Percentiles rank a stretch among this genome's conserved stretches.
phyloP scores from a whole-genome alignment of 75 land plant genomes.

The Cupressus sempervirens region DNA sequence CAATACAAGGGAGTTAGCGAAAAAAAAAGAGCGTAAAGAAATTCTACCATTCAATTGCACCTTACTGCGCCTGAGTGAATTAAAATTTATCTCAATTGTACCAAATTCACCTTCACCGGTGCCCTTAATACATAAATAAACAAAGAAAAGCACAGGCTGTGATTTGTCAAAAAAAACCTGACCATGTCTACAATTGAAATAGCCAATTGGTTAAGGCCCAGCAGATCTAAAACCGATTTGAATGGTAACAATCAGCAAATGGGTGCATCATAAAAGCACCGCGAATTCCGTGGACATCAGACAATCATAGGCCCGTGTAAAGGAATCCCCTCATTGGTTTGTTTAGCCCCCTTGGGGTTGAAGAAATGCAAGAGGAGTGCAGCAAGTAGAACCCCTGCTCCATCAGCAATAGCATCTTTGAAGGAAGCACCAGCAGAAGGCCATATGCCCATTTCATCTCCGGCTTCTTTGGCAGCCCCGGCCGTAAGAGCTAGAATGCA shows the following conservation, averaged over 20 bases:
- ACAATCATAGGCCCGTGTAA: not conserved
- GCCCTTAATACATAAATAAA: not conserved
- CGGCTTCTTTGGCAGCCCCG: slow-evolving; percentile 70
- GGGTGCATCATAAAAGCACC: not conserved
- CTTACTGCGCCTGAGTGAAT: not conserved
- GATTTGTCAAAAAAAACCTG: too few relatives aligned
- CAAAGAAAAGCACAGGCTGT: not conserved
- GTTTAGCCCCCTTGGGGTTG: not conserved
- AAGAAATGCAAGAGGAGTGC: slow-evolving; percentile 11
- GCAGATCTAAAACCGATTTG: not conserved
- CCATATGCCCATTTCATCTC: slow-evolving; percentile 49
- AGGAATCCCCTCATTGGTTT: not conserved
- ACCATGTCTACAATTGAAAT: not conserved
- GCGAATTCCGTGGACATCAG: not conserved
- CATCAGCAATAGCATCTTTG: slow-evolving; percentile 63
- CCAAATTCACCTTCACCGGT: not conserved
- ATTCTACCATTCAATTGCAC: too few relatives aligned
- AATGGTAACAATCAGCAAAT: not conserved
- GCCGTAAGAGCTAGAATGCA: slow-evolving; percentile 40
- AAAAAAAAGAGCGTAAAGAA: not conserved
- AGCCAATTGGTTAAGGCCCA: not conserved
- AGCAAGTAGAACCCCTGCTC: slow-evolving; percentile 44
- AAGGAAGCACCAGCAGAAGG: slow-evolving; percentile 47
- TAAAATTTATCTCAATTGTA: not conserved
- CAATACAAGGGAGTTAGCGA: not conserved